These are phyloP conservation scores for Starmerella asiatica DNA, from an alignment of 805 yeast genomes.

Conservation along the genomic window DNA sequence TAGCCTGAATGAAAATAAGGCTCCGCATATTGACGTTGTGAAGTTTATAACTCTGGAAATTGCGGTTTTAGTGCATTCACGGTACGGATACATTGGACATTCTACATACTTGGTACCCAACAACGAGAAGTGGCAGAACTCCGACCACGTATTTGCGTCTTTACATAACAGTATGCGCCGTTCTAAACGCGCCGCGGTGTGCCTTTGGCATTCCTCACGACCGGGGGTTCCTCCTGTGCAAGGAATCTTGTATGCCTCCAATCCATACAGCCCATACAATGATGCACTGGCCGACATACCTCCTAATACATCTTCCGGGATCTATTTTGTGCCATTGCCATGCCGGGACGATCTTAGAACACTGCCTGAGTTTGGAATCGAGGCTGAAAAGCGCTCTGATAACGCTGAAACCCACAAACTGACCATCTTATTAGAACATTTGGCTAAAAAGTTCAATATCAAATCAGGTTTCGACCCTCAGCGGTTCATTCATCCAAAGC, in stretches of 20 bases:
- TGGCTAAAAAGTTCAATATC: conserved; percentile 33
- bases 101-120: conserved; percentile 59
- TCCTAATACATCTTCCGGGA: conserved; percentile 37
- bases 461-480: conserved; percentile 41
- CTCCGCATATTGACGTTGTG: conserved; percentile 28
- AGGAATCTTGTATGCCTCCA: conserved; percentile 10
- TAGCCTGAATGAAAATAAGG: conserved; percentile 1
- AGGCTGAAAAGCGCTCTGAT: conserved; percentile 10
- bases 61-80: conserved; percentile 21
- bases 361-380: conserved; percentile 34
- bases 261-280: too few relatives aligned
- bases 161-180: conserved; percentile 47
- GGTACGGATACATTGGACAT: conserved; percentile 36
- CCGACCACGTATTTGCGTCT: conserved; percentile 52
- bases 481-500: conserved; percentile 28
- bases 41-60: conserved; percentile 32
- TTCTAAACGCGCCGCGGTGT: conserved; percentile 44
- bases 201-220: conserved; percentile 20
- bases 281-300: neutral
- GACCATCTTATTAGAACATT: conserved; percentile 21
- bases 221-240: conserved; percentile 14
- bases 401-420: conserved; percentile 22
- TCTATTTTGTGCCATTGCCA: conserved; percentile 57
- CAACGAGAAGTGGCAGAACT: conserved; percentile 44
- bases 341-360: conserved; percentile 61